phyloP scores from a whole-genome alignment of 1,284 basidiomycete genomes.

The Meripilus lineatus region DNA sequence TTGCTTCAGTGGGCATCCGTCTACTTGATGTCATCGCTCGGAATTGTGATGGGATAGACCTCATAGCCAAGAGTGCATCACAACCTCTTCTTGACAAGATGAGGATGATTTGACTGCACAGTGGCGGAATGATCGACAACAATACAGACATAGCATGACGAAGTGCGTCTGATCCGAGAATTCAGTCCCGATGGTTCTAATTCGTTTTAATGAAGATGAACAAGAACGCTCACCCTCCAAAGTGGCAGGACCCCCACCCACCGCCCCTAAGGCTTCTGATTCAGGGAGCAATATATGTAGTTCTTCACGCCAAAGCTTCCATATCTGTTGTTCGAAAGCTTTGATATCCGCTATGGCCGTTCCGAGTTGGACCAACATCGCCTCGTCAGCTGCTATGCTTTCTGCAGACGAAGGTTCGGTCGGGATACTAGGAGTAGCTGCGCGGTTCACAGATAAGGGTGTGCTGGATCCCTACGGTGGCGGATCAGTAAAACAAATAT shows the following conservation, averaged over 20 bases:
- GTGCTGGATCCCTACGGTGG: conserved; percentile 4
- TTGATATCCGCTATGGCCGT: conserved; percentile 62
- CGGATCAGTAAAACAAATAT: neutral
- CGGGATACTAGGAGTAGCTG: conserved; percentile 45
- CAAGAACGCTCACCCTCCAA: conserved; percentile 47
- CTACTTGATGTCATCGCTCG: conserved; percentile 72
- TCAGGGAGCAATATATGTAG: conserved; percentile 58
- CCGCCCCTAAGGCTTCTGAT: conserved; percentile 17
- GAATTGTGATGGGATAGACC: conserved; percentile 85
- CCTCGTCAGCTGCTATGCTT: conserved; percentile 54
- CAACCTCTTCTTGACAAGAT: conserved; percentile 77
- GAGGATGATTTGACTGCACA: conserved; percentile 62
- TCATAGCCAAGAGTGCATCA: conserved; percentile 82
- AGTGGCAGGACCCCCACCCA: conserved; percentile 32
- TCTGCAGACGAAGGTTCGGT: conserved; percentile 50
- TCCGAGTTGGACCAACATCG: conserved; percentile 54
- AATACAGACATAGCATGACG: conserved; percentile 44
- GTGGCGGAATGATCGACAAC: conserved; percentile 42
- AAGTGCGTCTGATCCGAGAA: conserved; percentile 55
- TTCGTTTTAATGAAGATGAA: neutral
- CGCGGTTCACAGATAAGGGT: conserved; percentile 30
- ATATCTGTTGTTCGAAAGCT: conserved; percentile 44
- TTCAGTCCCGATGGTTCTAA: neutral
- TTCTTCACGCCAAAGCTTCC: conserved; percentile 60
- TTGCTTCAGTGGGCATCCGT: conserved; percentile 66